Conservation (phyloP, 495 filamentous ascomycete species). For the Penicillium cosmopolitanum region DNA sequence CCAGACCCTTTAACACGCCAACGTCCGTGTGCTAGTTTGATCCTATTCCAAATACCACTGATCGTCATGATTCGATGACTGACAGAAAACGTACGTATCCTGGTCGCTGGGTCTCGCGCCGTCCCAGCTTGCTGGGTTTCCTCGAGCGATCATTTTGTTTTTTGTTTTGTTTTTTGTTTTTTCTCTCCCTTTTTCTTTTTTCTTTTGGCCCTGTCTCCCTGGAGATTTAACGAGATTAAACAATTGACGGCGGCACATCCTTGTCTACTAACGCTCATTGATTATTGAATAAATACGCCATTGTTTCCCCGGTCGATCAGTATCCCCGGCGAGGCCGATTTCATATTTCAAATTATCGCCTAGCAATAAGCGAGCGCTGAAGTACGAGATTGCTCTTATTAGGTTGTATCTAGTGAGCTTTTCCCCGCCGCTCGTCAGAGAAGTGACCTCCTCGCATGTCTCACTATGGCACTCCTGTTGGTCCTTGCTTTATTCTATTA, state of each 20-base stretch:
- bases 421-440: background rate
- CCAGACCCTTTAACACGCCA: constrained; percentile 16
- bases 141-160: constrained; percentile 37
- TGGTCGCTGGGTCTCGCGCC: constrained; percentile 38
- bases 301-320: constrained; percentile 3
- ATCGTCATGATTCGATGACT: constrained; percentile 30
- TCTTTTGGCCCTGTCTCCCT: background rate
- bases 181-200: constrained; percentile 11
- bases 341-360: constrained; percentile 1
- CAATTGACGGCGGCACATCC: constrained; percentile 5
- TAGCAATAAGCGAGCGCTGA: background rate
- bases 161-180: constrained; percentile 23
- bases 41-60: constrained; percentile 30
- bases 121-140: constrained; percentile 39
- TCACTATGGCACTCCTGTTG: constrained; percentile 23
- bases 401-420: background rate
- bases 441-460: constrained; percentile 35
- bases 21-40: constrained; percentile 27
- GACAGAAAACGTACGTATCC: constrained; percentile 42
- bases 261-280: background rate
- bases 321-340: background rate
- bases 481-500: constrained; percentile 50
- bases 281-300: background rate
- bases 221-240: constrained; percentile 6
- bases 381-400: background rate